Base-by-base conservation (phyloP, 2,329 filamentous ascomycete genomes). In the Elsinoe arachidis region DNA sequence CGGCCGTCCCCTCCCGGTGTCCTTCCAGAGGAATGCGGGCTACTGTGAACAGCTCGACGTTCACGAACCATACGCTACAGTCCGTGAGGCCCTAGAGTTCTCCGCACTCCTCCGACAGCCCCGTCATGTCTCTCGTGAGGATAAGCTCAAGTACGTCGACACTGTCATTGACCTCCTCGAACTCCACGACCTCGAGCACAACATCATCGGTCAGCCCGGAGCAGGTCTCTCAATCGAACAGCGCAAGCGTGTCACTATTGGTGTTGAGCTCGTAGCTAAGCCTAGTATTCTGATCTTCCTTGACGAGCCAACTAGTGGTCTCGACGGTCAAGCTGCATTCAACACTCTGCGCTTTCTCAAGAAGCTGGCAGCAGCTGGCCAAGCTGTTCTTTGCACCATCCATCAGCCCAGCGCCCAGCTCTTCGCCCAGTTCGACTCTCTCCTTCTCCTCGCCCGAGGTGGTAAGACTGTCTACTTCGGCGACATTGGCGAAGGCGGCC, bases 61-160 rank as follows among this genome's bases (percentile, higher is more conserved):
- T 1, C 84, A 87, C 63, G 82, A 86, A 60, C 78, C 82, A 1
- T 84, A 82, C 0, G 75, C 82, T 0, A 88, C 85, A 0, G 83
- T 88, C 0, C 76, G 83, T 1, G 85, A 87, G 61, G 83, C 84
- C 0, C 70, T 87, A 0, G 77, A 78, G 26, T 87, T 88, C 65
- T 85, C 83, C 0, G 85, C 85, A 0, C 73, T 84, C 0, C 74
- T 88, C 0, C 77, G 85, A 2, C 84, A 86, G 61, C 78, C 80
- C 0, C 74, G 75, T 15, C 77, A 83, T 26, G 78, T 83, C 0
- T 68, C 83, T 0, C 66, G 74, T 1, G 63, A 80, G 44, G 84
- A 88, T 59, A 88, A 88, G 67, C 79, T 85, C 49, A 81, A 77
- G 0, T 87, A 87, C 59, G 84, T 81, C 57, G 84, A 88, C 65